Conservation (phyloP, 2,329 filamentous ascomycete genomes). For the Septoria linicola region DNA sequence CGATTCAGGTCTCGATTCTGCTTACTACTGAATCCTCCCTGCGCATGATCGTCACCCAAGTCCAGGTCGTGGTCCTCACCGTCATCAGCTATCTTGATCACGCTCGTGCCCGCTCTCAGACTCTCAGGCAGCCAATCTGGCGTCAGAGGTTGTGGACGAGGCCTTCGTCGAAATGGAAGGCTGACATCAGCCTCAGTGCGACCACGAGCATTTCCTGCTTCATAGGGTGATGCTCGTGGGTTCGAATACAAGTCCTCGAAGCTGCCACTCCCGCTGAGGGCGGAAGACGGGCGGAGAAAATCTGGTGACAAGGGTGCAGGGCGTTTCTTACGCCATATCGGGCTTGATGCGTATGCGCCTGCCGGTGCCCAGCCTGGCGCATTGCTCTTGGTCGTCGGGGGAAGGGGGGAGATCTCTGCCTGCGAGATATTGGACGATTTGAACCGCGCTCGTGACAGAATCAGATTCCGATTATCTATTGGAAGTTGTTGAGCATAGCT, state of each 20-base stretch:
- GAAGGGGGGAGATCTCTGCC: background rate
- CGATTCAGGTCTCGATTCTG: background rate
- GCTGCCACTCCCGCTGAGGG: background rate
- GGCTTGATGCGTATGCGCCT: slow-evolving; percentile 2
- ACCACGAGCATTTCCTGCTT: background rate
- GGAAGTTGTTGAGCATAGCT: slow-evolving; percentile 1
- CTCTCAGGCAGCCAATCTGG: slow-evolving; percentile 9
- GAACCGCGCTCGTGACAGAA: background rate
- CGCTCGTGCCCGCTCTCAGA: background rate
- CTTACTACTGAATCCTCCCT: background rate
- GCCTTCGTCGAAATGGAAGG: background rate
- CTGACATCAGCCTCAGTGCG: background rate
- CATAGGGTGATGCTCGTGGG: background rate
- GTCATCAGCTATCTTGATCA: no score
- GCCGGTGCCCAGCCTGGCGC: slow-evolving; percentile 6
- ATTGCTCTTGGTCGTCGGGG: background rate
- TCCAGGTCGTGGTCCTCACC: no score
- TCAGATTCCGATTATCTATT: slow-evolving; percentile 3
- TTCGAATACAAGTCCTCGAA: background rate
- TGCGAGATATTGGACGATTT: background rate
- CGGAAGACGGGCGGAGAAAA: background rate
- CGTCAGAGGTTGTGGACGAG: background rate
- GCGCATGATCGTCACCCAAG: background rate
- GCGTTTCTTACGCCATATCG: slow-evolving; percentile 11
- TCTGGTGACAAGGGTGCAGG: slow-evolving; percentile 1